Evolutionary conservation across 805 yeast genomes (phyloP), one percentile per base, ranked within the genome.

Genomic region (Nakazawaea laoshanensis): DNA sequence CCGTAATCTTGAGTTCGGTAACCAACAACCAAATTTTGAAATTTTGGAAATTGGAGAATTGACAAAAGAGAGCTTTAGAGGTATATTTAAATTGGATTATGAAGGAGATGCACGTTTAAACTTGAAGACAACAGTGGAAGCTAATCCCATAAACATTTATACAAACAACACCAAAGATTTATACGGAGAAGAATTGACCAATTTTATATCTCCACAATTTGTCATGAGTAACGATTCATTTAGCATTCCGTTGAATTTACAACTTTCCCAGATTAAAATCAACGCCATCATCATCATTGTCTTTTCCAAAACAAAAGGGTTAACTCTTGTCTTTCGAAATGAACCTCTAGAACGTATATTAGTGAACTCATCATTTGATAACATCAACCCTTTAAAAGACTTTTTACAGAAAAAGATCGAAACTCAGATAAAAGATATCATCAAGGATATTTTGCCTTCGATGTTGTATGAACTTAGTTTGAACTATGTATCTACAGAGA

Each of bases 231-330:
- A 71, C 27, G 76, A 76, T 33, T 70, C 81, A 21, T 77, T 86
- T 48, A 75, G 83, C 12, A 72, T 86, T 32, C 95, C 95, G 4
- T 63, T 86, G 43, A 83, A 81, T 49, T 63, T 86, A 45, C 77
- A 79, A 24, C 59, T 86, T 34, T 72, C 86, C 25, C 77, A 81
- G 36, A 77, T 86, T 40, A 67, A 68, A 44, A 63, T 86, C 33
- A 72, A 77, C 36, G 92, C 94, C 2, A 86, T 87, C 38, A 86
- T 88, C 16, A 80, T 86, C 34, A 74, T 85, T 40, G 95, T 86
- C 3, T 86, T 82, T 51, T 74, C 81, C 19, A 78, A 82, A 46
- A 66, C 81, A 3, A 84, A 84, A 48, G 95, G 95, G 1, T 65
- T 86, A 36, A 86, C 95, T 0, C 60, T 86, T 25, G 95, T 86